Conservation (phyloP, 2,329 filamentous ascomycete species). For the Microcera coccophila region DNA sequence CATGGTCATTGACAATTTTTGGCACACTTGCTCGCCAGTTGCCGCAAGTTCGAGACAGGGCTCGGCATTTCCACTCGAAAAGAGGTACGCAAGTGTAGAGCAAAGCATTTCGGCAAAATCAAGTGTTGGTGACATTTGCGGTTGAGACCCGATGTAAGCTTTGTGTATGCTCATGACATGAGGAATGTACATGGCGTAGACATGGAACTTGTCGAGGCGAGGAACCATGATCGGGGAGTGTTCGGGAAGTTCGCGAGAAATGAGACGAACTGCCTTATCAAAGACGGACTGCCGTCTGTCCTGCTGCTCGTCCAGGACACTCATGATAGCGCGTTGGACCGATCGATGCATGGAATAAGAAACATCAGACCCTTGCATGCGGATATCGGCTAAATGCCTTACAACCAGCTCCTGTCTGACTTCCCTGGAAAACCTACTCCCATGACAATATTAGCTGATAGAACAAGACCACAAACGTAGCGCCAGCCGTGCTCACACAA, state of each 20-base stretch:
- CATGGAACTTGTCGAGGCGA: not conserved
- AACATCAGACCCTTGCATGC: not conserved
- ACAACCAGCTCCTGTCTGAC: too few relatives aligned
- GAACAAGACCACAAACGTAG: too few relatives aligned
- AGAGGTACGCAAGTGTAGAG: slow-evolving; percentile 1
- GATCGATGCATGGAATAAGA: slow-evolving; percentile 2
- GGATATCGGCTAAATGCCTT: slow-evolving; percentile 1
- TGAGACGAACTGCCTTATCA: not conserved
- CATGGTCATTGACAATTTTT: too few relatives aligned
- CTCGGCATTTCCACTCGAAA: too few relatives aligned
- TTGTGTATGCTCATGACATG: slow-evolving; percentile 2
- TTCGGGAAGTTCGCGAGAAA: slow-evolving; percentile 1
- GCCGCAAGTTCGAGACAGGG: too few relatives aligned
- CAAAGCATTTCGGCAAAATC: slow-evolving; percentile 2
- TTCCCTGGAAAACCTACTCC: too few relatives aligned
- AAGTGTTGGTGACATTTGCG: not conserved
- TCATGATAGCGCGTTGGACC: not conserved
- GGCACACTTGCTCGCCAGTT: too few relatives aligned
- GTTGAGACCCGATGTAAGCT: not conserved
- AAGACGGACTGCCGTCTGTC: slow-evolving; percentile 1
- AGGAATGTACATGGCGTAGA: slow-evolving; percentile 1
- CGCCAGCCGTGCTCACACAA: too few relatives aligned
- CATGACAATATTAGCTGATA: too few relatives aligned
- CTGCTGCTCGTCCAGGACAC: not conserved
- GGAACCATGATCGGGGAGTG: slow-evolving; percentile 4